A percentile compares a stretch with the other conserved stretches of the same genome.
phyloP scores from a whole-genome alignment of 805 yeast genomes.

The Millerozyma miso region DNA sequence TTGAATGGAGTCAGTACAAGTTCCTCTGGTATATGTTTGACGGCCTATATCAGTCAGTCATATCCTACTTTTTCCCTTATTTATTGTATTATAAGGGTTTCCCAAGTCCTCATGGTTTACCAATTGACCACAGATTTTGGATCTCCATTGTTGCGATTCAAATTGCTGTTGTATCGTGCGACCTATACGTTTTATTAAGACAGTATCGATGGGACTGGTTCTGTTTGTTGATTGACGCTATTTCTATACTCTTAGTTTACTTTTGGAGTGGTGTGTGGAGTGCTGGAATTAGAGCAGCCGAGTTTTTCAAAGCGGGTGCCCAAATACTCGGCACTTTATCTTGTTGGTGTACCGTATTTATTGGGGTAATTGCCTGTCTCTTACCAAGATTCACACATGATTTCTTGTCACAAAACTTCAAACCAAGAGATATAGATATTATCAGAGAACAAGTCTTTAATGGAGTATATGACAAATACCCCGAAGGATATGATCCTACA shows the following conservation, averaged over 20 bases:
- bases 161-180: constrained; percentile 60
- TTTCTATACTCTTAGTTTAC: constrained; percentile 57
- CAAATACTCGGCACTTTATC: constrained; percentile 56
- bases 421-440: constrained; percentile 67
- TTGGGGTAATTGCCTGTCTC: constrained; percentile 51
- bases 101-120: constrained; percentile 49
- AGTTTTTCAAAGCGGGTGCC: constrained; percentile 62
- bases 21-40: constrained; percentile 63
- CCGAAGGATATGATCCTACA: constrained; percentile 52
- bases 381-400: constrained; percentile 59
- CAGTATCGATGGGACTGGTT: constrained; percentile 81
- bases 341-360: constrained; percentile 62
- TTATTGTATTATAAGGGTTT: constrained; percentile 42
- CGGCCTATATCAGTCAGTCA: constrained; percentile 67
- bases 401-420: constrained; percentile 45
- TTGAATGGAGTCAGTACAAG: constrained; percentile 57
- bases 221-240: constrained; percentile 44
- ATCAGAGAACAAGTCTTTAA: constrained; percentile 55
- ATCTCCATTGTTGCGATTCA: constrained; percentile 61
- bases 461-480: constrained; percentile 51
- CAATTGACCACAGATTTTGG: constrained; percentile 65
- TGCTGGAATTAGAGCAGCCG: constrained; percentile 44
- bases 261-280: constrained; percentile 86
- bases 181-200: constrained; percentile 60
- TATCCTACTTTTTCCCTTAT: constrained; percentile 68